Base-by-base conservation (phyloP, 345 rosid genomes). In the Erucastrum elatum region DNA sequence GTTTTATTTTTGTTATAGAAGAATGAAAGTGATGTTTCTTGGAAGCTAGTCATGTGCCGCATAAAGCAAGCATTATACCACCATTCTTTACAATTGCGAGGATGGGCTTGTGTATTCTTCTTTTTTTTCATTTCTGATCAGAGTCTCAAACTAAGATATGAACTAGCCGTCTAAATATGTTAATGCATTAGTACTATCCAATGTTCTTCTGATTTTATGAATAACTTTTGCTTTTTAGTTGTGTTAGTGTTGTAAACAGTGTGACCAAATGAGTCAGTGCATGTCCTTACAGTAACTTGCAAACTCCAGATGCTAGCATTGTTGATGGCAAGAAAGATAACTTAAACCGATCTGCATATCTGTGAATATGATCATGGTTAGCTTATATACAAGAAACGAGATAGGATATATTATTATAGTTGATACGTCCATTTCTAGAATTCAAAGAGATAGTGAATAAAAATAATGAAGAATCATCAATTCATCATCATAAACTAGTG, bases 1-100 rank as follows among this genome's bases (percentile, higher is more conserved):
- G 74, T 66, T 44, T 66, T 3, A 39, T 72, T 46, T 10, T 66
- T 72, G 74, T 31, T 72, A 25, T 34, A 55, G 60, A 78, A 78
- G 34, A 59, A 72, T 27, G 64, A 78, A 67, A 72, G 73, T 73
- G 74, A 72, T 35, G 12, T 79, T 46, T 72, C 74, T 72, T 72
- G 81, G 25, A 72, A 53, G 9, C 3, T 59, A 66, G 51, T 17
- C 21, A 71, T 65, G 30, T 49, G 59, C 6, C 41, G 11, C 33
- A 70, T 6, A 34, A 77, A 58, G 63, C 55, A 31, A 31, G 25
- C 66, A 63, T 3, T 33, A 13, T 21, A 21, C 21, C 30, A 63
- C 25, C 16, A 31, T 63, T 31, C 53, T 3, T 13, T 12, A 1
- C 53, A 46, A 46, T 12, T 46, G 51, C 53, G 12, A n/a, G 6